phyloP scores from a whole-genome alignment of 345 rosid genomes.

The Anastatica hierochuntica region DNA sequence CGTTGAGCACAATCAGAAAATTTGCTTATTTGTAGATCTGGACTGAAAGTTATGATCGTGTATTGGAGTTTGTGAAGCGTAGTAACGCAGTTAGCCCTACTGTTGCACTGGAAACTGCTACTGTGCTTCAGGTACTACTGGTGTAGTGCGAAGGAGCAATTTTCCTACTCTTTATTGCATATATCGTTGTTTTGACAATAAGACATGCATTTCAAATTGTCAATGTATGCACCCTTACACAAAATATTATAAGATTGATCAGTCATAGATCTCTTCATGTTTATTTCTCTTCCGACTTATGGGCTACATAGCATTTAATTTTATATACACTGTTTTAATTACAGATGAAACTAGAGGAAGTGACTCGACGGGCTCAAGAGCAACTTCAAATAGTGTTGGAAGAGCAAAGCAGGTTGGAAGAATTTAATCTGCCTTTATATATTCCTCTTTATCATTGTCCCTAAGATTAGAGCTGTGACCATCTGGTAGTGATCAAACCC shows the following conservation, averaged over 20 bases:
- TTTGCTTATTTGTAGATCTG: conserved; percentile 49
- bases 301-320: background rate
- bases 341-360: conserved; percentile 89
- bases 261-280: conserved; percentile 2
- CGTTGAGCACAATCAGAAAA: conserved; percentile 6
- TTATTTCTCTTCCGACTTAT: conserved; percentile 1
- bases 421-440: conserved; percentile 4
- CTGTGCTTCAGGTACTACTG: conserved; percentile 92
- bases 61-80: conserved; percentile 83
- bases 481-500: conserved; percentile 10
- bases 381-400: conserved; percentile 89
- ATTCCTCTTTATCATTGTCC: background rate
- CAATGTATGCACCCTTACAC: background rate
- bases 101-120: conserved; percentile 89
- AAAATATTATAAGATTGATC: conserved; percentile 1
- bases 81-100: conserved; percentile 95
- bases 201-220: conserved; percentile 3
- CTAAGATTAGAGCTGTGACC: conserved; percentile 1
- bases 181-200: background rate
- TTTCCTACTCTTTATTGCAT: conserved; percentile 1
- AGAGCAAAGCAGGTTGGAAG: conserved; percentile 79
- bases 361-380: conserved; percentile 95
- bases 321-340: conserved; percentile 5
- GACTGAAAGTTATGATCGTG: conserved; percentile 84
- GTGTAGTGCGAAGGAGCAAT: conserved; percentile 15